phyloP scores from a whole-genome alignment of 2,329 filamentous ascomycete species.

The Torrubiella hemipterigena region DNA sequence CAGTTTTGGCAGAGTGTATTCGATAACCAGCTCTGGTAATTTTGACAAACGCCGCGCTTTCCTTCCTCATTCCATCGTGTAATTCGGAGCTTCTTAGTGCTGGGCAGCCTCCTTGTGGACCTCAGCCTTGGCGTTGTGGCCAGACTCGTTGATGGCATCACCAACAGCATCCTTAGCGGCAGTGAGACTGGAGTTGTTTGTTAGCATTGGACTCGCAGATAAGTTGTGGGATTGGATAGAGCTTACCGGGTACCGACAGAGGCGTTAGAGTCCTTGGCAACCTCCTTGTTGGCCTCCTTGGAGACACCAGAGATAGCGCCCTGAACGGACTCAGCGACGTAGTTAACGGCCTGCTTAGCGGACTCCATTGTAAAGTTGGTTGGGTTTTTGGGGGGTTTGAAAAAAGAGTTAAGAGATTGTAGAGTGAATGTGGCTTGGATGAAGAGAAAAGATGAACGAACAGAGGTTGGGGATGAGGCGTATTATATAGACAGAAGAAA shows the following conservation, averaged over 20 bases:
- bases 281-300: slow-evolving; percentile 61
- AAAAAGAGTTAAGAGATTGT: slow-evolving; percentile 1
- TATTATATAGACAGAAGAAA: slow-evolving; percentile 6
- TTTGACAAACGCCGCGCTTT: too few relatives aligned
- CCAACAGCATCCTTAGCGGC: slow-evolving; percentile 36
- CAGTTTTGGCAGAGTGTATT: too few relatives aligned
- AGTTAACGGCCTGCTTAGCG: slow-evolving; percentile 52
- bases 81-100: slow-evolving; percentile 11
- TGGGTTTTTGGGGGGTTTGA: slow-evolving; percentile 8
- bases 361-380: slow-evolving; percentile 34
- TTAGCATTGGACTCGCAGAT: too few relatives aligned
- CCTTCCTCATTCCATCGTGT: too few relatives aligned
- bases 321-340: slow-evolving; percentile 55
- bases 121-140: slow-evolving; percentile 28
- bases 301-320: slow-evolving; percentile 40
- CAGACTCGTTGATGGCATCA: slow-evolving; percentile 32
- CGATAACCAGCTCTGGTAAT: too few relatives aligned
- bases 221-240: background rate
- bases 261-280: slow-evolving; percentile 51
- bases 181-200: slow-evolving; percentile 18
- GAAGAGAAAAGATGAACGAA: background rate
- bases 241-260: slow-evolving; percentile 40
- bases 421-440: slow-evolving; percentile 3
- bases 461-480: background rate
- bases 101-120: slow-evolving; percentile 26